Base-by-base conservation (phyloP, 1,139 yeast species). In the Lizanozyma gosingica region DNA sequence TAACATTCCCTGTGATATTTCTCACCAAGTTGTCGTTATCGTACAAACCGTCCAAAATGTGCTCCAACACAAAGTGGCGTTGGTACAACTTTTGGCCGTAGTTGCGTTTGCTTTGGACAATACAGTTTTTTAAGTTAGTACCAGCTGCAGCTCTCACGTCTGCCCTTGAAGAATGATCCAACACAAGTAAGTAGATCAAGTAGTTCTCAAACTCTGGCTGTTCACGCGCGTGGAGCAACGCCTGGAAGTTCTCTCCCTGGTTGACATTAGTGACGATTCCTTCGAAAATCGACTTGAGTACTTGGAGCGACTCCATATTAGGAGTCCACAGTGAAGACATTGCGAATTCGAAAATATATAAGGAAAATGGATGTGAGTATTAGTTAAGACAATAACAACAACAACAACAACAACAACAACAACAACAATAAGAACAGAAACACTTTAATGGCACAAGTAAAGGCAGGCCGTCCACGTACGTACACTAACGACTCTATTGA, bases 141-240 rank as follows among this genome's bases (percentile, higher is more conserved):
- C 97, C 98, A 1, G 97, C 92, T 0, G 95, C 82, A 1, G 96
- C 95, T 42, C 97, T 72, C 22, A 83, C 73, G 38, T 82, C 81
- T 2, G 78, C 61, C 14, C 65, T 57, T 16, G 75, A 63, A 33
- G 55, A 57, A 4, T 57, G 50, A 37, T 82, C 82, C 43, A 71
- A 65, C 34, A 85, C 76, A 38, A 92, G 67, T 39, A 90, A 71
- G 52, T 75, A 77, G 35, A 86, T 71, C 35, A 92, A 67, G 58
- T 90, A 92, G 58, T 84, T 86, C 51, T 82, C 83, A 49, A 85
- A 74, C 56, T 86, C 94, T 1, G 85, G 80, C 53, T 83, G 85
- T 16, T 59, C 50, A 50, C 77, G 77, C 32, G 94, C 95, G 39
- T 73, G 76, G 14, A 72, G 72, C 40, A 88, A 67, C 2, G 92